Evolutionary conservation across 768 basidiomycete genomes (phyloP).

Genomic region (Leccinum sublutescens): DNA sequence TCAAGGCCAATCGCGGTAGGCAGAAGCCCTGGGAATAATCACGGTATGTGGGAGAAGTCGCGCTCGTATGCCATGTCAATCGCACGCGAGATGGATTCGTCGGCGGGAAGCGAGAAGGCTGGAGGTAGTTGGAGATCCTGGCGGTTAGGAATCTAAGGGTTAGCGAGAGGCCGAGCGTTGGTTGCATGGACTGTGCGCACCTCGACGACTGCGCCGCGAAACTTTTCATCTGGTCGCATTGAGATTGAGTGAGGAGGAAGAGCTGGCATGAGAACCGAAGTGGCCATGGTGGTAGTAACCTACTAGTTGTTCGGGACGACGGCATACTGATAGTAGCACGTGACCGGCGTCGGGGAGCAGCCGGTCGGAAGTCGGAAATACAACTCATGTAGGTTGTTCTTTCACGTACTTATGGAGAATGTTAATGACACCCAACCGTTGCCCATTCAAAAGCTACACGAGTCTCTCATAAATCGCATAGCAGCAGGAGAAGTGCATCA

Average conservation of each 20-base stretch:
- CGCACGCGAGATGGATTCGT: conserved; percentile 70
- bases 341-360: too few relatives aligned
- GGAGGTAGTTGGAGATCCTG: conserved; percentile 77
- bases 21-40: conserved; percentile 18
- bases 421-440: conserved; percentile 41
- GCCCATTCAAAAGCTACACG: conserved; percentile 73
- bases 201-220: conserved; percentile 90
- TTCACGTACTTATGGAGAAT: not conserved
- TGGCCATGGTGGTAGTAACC: not conserved
- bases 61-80: conserved; percentile 90
- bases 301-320: not conserved
- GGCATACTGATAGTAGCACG: too few relatives aligned
- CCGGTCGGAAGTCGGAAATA: not conserved
- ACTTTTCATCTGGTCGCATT: conserved; percentile 47
- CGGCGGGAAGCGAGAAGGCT: conserved; percentile 75
- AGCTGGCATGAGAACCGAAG: conserved; percentile 7
- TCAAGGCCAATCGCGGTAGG: not conserved
- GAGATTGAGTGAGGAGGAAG: not conserved
- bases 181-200: conserved; percentile 34
- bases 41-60: conserved; percentile 95
- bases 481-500: conserved; percentile 67
- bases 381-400: not conserved
- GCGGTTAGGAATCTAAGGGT: not conserved
- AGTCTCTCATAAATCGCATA: conserved; percentile 88
- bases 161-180: not conserved